Evolutionary conservation across 129 eudicot species (phyloP).

Genomic region (Sambucus nigra): DNA sequence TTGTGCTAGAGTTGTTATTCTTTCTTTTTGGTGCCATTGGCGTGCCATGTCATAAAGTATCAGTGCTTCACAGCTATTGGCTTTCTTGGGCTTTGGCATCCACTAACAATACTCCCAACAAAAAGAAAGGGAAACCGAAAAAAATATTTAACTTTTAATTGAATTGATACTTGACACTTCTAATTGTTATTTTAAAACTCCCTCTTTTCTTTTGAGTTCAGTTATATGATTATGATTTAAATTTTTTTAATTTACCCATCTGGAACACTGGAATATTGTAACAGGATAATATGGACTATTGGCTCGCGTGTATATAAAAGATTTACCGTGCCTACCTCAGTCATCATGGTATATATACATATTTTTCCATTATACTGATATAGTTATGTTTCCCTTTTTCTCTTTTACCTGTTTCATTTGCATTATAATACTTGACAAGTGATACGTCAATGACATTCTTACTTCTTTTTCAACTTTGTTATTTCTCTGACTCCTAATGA

Average conservation of each 20-base stretch:
- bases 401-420: neutral
- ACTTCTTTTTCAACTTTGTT: no score
- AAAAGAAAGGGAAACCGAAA: neutral
- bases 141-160: no score
- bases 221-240: neutral
- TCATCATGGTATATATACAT: constrained; percentile 49
- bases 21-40: no score
- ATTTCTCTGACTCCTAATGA: no score
- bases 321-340: constrained; percentile 55
- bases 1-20: no score
- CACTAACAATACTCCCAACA: neutral
- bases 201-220: neutral
- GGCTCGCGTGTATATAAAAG: constrained; percentile 78
- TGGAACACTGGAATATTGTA: constrained; percentile 1
- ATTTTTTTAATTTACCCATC: neutral
- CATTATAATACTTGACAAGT: no score
- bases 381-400: neutral
- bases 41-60: no score
- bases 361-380: no score
- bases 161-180: neutral
- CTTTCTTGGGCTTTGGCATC: neutral
- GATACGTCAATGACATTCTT: no score
- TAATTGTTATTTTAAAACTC: neutral
- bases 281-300: constrained; percentile 88
- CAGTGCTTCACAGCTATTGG: no score